Base-by-base conservation (phyloP, 805 yeast genomes). In the Kazachstania taianensis region DNA sequence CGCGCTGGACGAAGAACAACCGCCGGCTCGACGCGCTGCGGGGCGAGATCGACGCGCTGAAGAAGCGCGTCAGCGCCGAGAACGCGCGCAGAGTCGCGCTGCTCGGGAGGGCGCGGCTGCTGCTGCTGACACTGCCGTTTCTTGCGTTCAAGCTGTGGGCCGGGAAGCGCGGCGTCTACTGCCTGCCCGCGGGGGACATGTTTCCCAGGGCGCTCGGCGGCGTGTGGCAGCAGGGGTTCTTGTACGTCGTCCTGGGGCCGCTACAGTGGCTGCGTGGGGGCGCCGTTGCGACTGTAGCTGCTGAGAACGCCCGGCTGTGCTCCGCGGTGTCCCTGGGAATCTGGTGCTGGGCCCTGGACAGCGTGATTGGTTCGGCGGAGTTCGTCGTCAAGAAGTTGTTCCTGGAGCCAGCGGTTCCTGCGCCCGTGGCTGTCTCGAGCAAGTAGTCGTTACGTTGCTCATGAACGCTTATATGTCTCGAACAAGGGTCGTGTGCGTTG, bases 1-100 rank as follows among this genome's bases (percentile, higher is more conserved):
- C 96, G 20, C 78, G 73, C 50, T 92, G 97, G 97, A 94, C 96
- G 1, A 85, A 85, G 55, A 66, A 87, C 42, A 87, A 85, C 50
- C 71, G 98, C 33, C 71, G 69, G 46, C 62, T 69, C 39, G 86
- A 79, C 44, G 68, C 70, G 40, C 50, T 82, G 33, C 65, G 67
- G 30, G 64, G 58, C 12, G 75, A 81, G 41, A 61, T 80, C 29
- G 69, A 66, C 13, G 39, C 46, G 7, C 45, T 72, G 31, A 69
- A 66, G 35, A 53, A 58, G 28, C 48, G 56, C 8, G 50, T 79
- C 10, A 49, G 63, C 5, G 13, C 30, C 7, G 33, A 43, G 28
- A 39, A 46, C 30, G 30, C 34, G 15, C 19, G 15, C 9, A 14
- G 33, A 20, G 22, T 22, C 3, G 29, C 32, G 18, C 36, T 41